These are phyloP conservation scores for Sabuloglossum arenarium DNA, from an alignment of 495 filamentous ascomycete species.

Conservation along the genomic window DNA sequence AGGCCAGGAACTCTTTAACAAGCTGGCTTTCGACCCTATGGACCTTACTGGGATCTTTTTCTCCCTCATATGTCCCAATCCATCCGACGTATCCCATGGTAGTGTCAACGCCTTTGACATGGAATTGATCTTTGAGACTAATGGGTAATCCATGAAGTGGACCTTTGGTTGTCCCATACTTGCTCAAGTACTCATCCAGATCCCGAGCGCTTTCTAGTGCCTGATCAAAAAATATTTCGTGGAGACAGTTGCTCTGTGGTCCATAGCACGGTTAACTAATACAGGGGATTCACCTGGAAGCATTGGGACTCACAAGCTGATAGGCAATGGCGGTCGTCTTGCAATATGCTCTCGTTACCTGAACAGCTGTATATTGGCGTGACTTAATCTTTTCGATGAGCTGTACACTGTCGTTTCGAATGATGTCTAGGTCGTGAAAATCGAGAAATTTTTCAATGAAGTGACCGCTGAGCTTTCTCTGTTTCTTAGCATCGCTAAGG, in stretches of 20 bases:
- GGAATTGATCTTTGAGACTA: constrained; percentile 13
- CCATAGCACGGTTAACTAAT: neutral
- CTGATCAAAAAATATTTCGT: constrained; percentile 39
- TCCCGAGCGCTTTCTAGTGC: constrained; percentile 35
- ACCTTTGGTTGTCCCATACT: constrained; percentile 27
- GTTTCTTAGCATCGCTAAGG: neutral
- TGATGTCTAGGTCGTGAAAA: neutral
- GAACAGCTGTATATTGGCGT: constrained; percentile 4
- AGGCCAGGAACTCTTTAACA: constrained; percentile 22
- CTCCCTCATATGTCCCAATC: constrained; percentile 25
- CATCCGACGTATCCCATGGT: constrained; percentile 9
- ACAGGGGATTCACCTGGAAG: neutral
- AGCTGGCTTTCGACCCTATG: constrained; percentile 23
- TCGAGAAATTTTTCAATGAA: neutral
- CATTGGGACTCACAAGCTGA: constrained; percentile 22
- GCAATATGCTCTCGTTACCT: constrained; percentile 34
- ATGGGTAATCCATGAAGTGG: constrained; percentile 18
- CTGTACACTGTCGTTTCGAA: neutral
- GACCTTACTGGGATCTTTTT: constrained; percentile 1
- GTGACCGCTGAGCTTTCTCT: neutral
- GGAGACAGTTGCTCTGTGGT: constrained; percentile 34
- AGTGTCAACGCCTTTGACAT: constrained; percentile 6
- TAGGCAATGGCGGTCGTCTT: constrained; percentile 35
- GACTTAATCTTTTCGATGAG: neutral
- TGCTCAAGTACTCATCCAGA: constrained; percentile 33